Base-by-base conservation (phyloP, 371 early-diverging fungal species). In the Lichtheimia ornata region DNA sequence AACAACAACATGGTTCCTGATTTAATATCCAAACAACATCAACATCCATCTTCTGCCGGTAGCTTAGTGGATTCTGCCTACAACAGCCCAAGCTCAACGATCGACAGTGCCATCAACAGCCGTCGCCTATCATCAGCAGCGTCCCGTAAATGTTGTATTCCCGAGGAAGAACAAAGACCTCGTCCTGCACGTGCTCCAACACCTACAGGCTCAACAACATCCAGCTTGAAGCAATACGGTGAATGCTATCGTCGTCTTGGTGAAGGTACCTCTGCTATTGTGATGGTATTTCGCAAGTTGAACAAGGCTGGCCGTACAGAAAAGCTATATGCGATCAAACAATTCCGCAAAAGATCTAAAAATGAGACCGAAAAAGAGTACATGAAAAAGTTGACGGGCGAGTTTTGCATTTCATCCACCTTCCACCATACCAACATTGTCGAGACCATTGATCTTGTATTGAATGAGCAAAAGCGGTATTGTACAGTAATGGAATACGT, bases 401-500 rank as follows among this genome's bases (percentile, higher is more conserved):
- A 97, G 74, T 97, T 95, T 65, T 95, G 96, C 73, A 96, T 97
- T 50, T 87, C 89, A 18, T 94, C 95, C 5, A 89, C 91, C 22
- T 79, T 89, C 86, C 52, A 91, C 86, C 81, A 84, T 84, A 72
- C 93, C 91, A 79, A 83, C 92, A 28, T 93, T 53, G 91, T 96
- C 41, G 87, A 91, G 70, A 95, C 95, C 4, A 81, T 97, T 13
- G 97, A 98, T 73, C 73, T 98, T 45, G 91, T 97, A 14, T 90
- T 94, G 77, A 96, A 97, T 72, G 88, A 91, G 61, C 89, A 91
- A 61, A 84, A 85, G 41, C 83, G 90, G 60, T 97, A 97, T 92
- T 97, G 97, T 78, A 93, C 92, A 59, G 96, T 98, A 13, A 98
- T 98, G 98, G 95, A 93, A 78, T 80, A 80, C 63, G 84, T 84